Evolutionary conservation across 2,329 filamentous ascomycete genomes (phyloP), one percentile per base, ranked within the genome.

Genomic region (Stachybotrys chartarum): DNA sequence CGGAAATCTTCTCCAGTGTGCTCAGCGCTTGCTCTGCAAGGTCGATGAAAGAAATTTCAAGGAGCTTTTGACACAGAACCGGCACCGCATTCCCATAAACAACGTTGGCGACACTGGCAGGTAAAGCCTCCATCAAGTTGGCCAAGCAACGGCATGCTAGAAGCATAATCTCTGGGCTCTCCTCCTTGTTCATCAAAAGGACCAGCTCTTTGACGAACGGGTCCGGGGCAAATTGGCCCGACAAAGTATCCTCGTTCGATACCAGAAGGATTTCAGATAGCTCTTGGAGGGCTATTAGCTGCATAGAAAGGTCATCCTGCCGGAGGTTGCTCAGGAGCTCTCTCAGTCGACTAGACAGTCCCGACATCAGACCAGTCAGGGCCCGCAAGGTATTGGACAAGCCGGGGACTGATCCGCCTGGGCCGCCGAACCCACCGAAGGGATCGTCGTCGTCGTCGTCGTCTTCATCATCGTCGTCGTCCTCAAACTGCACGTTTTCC

Each of bases 11-110:
- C 69, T 97, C 92, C 54, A 99, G 78, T 0, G 94, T 99, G 75
- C 91, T 99, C 52, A 99, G 76, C 56, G 94, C 91, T 75, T 99
- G 95, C 73, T 99, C 94, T 44, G 95, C 95, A 54, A 99, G 79
- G 70, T 99, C 94, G 68, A 99, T 99, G 70, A 93, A 99, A 58
- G 93, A 88, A 50, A 97, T 97, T 72, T 97, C 92, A 58, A 97
- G 79, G 32, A 99, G 79, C 72, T 97, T 99, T 67, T 93, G 90
- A 73, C 94, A 97, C 30, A 99, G 77, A 12, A 99, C 86, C 3
- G 94, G 92, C 6, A 99, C 94, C 39, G 94, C 94, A 52, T 91
- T 91, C n/a, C 92, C 93, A 68, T 97, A 97, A 5, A 97, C 94
- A 14, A 99, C 91, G 68, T 96, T 97, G 12, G 91, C 90, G 51